These are phyloP conservation scores for Talaromyces amestolkiae DNA, from an alignment of 2,329 filamentous ascomycete genomes.

Conservation along the genomic window DNA sequence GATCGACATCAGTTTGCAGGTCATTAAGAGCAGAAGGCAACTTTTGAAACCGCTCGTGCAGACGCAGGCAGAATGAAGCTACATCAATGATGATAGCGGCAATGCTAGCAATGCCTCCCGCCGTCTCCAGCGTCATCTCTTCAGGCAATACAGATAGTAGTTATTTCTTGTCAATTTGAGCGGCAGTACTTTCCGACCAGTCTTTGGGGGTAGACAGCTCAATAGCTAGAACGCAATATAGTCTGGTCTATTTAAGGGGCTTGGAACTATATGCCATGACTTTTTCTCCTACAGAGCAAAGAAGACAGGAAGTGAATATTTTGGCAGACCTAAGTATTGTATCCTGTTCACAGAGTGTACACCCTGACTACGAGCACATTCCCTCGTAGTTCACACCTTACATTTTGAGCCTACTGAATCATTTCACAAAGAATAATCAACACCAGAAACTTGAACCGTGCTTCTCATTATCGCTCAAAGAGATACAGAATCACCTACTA, in stretches of 20 bases:
- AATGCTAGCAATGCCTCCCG: neutral
- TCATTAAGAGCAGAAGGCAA: neutral
- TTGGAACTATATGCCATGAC: neutral
- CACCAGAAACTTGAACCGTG: too few relatives aligned
- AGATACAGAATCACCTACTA: neutral
- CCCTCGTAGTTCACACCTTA: neutral
- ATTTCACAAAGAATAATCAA: neutral
- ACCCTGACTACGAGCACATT: neutral
- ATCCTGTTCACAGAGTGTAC: neutral
- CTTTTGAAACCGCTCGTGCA: neutral
- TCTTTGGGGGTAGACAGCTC: neutral
- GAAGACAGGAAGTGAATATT: neutral
- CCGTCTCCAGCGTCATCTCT: neutral
- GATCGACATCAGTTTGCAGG: neutral
- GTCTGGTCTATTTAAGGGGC: neutral
- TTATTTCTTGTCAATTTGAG: neutral
- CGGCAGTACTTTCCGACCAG: neutral
- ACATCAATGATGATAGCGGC: neutral
- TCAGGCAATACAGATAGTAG: neutral
- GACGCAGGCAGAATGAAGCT: neutral
- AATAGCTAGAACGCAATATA: neutral
- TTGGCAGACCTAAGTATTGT: neutral
- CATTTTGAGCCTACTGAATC: neutral
- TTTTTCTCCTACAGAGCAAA: neutral
- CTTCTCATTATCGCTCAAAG: neutral